Percentiles rank a stretch among this genome's conserved stretches.
Conservation (phyloP, 108 stramenopile species). For the Schizochytrium sp. region DNA sequence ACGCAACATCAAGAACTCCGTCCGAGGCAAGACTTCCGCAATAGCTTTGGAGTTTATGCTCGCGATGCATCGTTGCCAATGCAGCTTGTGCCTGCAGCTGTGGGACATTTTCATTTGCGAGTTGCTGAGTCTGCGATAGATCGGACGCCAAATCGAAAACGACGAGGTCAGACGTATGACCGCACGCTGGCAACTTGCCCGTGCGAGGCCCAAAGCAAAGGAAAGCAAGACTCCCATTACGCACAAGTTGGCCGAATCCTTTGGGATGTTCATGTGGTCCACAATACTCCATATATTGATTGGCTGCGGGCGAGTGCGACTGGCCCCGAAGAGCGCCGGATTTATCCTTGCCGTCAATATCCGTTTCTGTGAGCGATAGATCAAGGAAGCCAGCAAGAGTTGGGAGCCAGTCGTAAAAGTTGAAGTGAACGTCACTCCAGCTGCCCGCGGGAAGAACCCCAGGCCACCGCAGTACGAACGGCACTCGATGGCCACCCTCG, state of each 20-base stretch:
- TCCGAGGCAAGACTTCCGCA: no score
- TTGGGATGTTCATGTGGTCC: background rate
- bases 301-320: background rate
- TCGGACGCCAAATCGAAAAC: no score
- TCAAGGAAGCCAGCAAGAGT: background rate
- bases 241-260: background rate
- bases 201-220: background rate
- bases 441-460: background rate
- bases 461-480: background rate
- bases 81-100: no score
- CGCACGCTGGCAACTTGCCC: no score
- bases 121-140: no score
- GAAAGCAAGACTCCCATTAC: background rate
- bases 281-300: background rate
- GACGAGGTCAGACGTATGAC: no score
- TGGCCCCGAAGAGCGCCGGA: background rate
- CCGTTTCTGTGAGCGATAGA: background rate
- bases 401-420: background rate
- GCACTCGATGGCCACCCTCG: conserved; percentile 17
- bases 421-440: background rate
- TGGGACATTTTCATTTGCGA: no score
- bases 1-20: no score
- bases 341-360: background rate
- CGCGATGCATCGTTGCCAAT: no score
- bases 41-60: no score